Conservation (phyloP, 1,284 basidiomycete genomes). For the Ceratobasidium sp. region DNA sequence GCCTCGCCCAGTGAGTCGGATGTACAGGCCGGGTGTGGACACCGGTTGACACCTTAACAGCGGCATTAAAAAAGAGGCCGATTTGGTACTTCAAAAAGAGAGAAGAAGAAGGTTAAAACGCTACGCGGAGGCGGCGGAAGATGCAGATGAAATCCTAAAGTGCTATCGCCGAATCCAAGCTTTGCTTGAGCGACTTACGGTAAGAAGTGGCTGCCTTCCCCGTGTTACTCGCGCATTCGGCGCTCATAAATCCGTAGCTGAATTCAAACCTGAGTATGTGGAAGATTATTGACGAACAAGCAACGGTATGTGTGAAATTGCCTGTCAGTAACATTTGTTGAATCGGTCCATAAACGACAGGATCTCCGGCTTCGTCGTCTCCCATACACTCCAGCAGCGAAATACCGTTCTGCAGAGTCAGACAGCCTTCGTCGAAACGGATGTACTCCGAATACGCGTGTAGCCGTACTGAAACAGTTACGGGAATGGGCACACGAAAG, state of each 20-base stretch:
- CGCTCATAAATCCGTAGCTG: too few relatives aligned
- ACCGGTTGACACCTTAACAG: too few relatives aligned
- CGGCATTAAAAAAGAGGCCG: background rate
- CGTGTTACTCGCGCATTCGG: too few relatives aligned
- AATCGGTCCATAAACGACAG: too few relatives aligned
- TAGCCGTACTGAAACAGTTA: slow-evolving; percentile 43
- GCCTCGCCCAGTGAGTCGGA: too few relatives aligned
- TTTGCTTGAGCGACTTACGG: background rate
- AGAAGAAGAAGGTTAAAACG: background rate
- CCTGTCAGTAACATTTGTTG: background rate
- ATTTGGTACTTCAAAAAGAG: background rate
- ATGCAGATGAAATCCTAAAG: background rate
- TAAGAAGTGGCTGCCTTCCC: background rate
- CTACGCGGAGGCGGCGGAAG: background rate
- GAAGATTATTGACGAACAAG: slow-evolving; percentile 1
- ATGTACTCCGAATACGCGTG: slow-evolving; percentile 44
- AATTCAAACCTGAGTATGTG: background rate
- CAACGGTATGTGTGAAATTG: slow-evolving; percentile 3
- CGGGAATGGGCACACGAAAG: slow-evolving; percentile 35
- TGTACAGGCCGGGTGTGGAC: too few relatives aligned
- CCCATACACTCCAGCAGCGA: background rate
- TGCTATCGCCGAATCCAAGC: slow-evolving; percentile 6
- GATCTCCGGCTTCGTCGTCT: too few relatives aligned
- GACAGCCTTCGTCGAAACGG: background rate
- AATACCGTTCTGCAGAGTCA: slow-evolving; percentile 5